phyloP scores from a whole-genome alignment of 192 early-diverging fungal species.

The Mortierella alpina region DNA sequence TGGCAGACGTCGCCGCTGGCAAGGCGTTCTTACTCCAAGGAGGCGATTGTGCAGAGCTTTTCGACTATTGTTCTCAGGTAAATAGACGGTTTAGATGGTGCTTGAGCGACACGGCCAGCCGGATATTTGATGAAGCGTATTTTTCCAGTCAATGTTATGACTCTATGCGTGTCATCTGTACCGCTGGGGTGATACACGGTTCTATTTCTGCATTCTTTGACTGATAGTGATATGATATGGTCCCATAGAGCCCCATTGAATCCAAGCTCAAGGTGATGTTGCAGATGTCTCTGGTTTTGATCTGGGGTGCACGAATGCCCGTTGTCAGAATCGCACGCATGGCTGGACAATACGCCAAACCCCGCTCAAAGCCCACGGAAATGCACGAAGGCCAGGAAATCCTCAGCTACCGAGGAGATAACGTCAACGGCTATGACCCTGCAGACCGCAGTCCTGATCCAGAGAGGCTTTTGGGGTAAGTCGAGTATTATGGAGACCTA shows the following conservation, averaged over 20 bases:
- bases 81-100: neutral
- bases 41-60: conserved; percentile 98
- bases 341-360: conserved; percentile 99
- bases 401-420: conserved; percentile 94
- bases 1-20: conserved; percentile 89
- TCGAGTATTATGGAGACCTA: neutral
- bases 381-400: conserved; percentile 85
- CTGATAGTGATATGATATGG: neutral
- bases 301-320: conserved; percentile 93
- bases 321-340: conserved; percentile 97
- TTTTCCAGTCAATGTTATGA: conserved; percentile 15
- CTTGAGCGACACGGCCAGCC: neutral
- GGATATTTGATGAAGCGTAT: conserved; percentile 8
- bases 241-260: conserved; percentile 81
- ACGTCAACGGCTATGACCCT: conserved; percentile 97
- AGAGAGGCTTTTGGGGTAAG: conserved; percentile 81
- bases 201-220: neutral
- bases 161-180: neutral
- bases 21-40: conserved; percentile 97
- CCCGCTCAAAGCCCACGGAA: conserved; percentile 92
- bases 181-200: neutral
- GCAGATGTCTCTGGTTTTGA: conserved; percentile 96
- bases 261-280: conserved; percentile 96
- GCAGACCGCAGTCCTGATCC: conserved; percentile 90
- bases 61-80: conserved; percentile 95